Evolutionary conservation across 1,139 yeast species (phyloP).

Genomic region (Pichia sp.): DNA sequence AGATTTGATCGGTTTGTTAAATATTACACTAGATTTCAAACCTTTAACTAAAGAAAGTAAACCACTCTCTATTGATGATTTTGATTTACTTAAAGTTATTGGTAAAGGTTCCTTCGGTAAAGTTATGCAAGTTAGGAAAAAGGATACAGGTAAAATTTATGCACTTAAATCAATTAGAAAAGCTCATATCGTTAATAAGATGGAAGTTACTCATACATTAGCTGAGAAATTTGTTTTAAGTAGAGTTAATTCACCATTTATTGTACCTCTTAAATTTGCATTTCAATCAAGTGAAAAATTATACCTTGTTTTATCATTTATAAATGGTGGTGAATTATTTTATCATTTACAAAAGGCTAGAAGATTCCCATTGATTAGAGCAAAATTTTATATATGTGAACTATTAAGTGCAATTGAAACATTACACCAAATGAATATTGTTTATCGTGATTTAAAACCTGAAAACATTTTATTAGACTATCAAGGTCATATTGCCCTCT

Average conservation of each 20-base stretch:
- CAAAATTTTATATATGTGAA: conserved; percentile 92
- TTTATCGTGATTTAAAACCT: conserved; percentile 92
- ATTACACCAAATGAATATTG: conserved; percentile 81
- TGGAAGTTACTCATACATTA: conserved; percentile 92
- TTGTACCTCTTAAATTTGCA: conserved; percentile 93
- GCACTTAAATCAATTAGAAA: conserved; percentile 91
- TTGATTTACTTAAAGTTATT: conserved; percentile 85
- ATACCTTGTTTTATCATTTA: conserved; percentile 82
- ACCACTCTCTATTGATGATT: conserved; percentile 80
- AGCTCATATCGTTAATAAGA: conserved; percentile 86
- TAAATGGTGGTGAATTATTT: conserved; percentile 95
- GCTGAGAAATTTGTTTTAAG: conserved; percentile 96
- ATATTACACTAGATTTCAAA: conserved; percentile 70
- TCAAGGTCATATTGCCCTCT: conserved; percentile 94
- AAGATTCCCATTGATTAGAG: conserved; percentile 77
- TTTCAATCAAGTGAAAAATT: conserved; percentile 95
- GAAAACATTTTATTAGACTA: conserved; percentile 89
- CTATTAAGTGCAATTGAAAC: conserved; percentile 87
- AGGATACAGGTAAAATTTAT: conserved; percentile 88
- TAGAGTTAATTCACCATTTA: conserved; percentile 89
- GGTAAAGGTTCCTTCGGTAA: conserved; percentile 98
- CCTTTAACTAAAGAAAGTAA: conserved; percentile 47
- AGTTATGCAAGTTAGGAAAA: conserved; percentile 96
- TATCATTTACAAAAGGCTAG: conserved; percentile 92
- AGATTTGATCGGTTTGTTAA: conserved; percentile 43